Evolutionary conservation across 805 yeast species (phyloP), one percentile per base, ranked within the genome.

Genomic region (Alloascoidea hylecoeti): DNA sequence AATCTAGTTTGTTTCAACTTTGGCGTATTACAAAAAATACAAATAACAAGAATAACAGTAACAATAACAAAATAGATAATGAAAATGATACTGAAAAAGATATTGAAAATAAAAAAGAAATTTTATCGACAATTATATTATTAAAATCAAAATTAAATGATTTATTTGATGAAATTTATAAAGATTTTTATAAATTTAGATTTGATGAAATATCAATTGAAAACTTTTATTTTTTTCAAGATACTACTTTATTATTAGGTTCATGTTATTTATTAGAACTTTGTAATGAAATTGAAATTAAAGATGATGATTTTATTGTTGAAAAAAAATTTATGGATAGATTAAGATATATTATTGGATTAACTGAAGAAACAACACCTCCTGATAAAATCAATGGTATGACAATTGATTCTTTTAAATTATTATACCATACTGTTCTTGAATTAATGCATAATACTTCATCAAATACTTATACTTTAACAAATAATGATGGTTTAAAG

Each of bases 71-170:
- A n/a, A n/a, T n/a, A n/a, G 30, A 23, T 23, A 9, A 9, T 9
- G 30, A 23, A 9, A n/a, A n/a, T 23, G 30, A 23, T 23, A n/a
- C n/a, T n/a, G 30, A 23, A 23, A 23, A 23, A n/a, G 30, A 23
- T 9, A 23, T 9, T 9, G 30, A 23, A 23, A 23, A 23, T n/a
- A 23, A 23, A n/a, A n/a, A 23, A n/a, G 30, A 23, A n/a, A 23
- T 9, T 9, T 9, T 9, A 23, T 9, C 13, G 13, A 23, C 9
- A n/a, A n/a, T n/a, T n/a, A n/a, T n/a, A n/a, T 23, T 23, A n/a
- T 23, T 23, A 23, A 23, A 23, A 23, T 9, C 30, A n/a, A n/a
- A n/a, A n/a, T 9, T 23, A n/a, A n/a, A 23, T 23, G 30, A 9
- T 9, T 23, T 23, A 9, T 23, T 23, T 23, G 30, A 23, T 23